Base-by-base conservation (phyloP, 148 eudicot genomes). In the Camellia sinensis region DNA sequence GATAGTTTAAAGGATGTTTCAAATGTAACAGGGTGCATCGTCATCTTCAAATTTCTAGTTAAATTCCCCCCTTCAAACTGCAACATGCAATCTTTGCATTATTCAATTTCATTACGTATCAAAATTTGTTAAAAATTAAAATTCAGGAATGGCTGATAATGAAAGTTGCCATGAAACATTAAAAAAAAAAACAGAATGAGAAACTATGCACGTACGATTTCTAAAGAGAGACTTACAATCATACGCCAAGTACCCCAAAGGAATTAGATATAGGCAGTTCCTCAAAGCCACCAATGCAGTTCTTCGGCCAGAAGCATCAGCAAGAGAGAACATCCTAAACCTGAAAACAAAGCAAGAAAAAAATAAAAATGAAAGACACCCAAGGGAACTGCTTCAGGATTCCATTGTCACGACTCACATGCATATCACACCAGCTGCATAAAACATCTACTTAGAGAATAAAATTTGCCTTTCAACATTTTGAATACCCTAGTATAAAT, bases 251-350 rank as follows among this genome's bases (percentile, higher is more conserved):
- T 93, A 96, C 17, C 99, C 99, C 84, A 96, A 73, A 37, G 99
- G 99, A 85, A 91, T 83, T 52, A 96, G 90, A 85, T 93, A 96
- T 17, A 93, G 79, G 86, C 99, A 96, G 88, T 96, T 96, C 88
- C 99, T 90, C 84, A 96, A 78, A 73, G 99, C 97, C 81, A 96
- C 97, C 82, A 88, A 82, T 62, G 99, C 97, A 64, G 97, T 96
- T 86, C 90, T 92, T 85, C 44, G 82, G 77, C 99, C 99, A 74
- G 97, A 85, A 67, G 86, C 78, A 79, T 96, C 99, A 80, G 88
- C 85, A 85, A 92, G 91, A 72, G 99, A 89, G 65, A 92, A 81
- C 99, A 96, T 96, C 85, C 84, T 96, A 83, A 89, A 96, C 92
- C 98, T 96, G 90, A 67, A 67, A 7, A 54, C 65, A 53, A 82